Conservation (phyloP, 176 grass and related monocot species). For the Poa annua region DNA sequence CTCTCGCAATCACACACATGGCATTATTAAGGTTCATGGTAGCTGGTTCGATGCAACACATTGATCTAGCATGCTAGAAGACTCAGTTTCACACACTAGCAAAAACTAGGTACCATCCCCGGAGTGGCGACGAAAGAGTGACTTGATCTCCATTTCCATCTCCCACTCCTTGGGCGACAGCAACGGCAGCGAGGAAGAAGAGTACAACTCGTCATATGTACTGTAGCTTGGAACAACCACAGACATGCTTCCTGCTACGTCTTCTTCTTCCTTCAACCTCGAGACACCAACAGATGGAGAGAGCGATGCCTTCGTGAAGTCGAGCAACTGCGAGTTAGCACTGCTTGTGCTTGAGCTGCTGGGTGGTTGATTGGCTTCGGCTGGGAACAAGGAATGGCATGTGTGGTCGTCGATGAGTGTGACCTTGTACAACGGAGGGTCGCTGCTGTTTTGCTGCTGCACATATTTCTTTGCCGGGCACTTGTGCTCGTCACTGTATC, state of each 20-base stretch:
- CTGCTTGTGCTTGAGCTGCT: conserved; percentile 41
- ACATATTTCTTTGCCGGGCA: conserved; percentile 58
- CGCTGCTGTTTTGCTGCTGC: conserved; percentile 36
- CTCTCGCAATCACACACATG: neutral
- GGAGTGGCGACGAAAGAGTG: neutral
- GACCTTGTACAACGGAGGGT: conserved; percentile 36
- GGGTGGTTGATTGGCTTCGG: neutral
- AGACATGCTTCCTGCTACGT: neutral
- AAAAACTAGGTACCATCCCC: neutral
- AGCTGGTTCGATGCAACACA: neutral
- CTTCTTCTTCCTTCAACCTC: conserved; percentile 36
- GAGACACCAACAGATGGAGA: neutral
- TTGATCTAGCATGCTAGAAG: neutral
- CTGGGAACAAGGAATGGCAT: conserved; percentile 37
- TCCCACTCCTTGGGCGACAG: neutral
- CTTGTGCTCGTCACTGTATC: conserved; percentile 41
- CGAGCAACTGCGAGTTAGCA: conserved; percentile 19
- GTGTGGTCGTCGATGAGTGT: conserved; percentile 49
- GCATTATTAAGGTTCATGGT: conserved; percentile 8
- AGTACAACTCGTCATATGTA: neutral
- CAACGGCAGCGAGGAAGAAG: conserved; percentile 8
- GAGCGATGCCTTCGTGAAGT: conserved; percentile 42
- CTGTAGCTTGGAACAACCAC: neutral
- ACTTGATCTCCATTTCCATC: conserved; percentile 19
- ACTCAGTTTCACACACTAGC: neutral